Evolutionary conservation across 2,329 filamentous ascomycete genomes (phyloP).

Genomic region (Hypoxylon sp.): DNA sequence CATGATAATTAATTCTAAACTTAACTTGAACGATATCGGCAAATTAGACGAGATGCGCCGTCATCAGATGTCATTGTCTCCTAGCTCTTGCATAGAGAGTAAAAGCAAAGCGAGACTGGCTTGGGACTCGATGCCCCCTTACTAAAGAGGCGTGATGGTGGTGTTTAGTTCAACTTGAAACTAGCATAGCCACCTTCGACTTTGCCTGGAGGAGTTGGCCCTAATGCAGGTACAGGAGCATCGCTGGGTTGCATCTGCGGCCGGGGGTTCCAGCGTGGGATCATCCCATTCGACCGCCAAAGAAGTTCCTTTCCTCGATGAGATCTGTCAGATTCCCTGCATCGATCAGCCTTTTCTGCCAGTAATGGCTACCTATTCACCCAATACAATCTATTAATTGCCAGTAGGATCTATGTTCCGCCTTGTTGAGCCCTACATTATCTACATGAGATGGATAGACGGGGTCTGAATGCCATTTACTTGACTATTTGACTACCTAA

Average conservation of each 20-base stretch:
- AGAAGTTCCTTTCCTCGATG: conserved; percentile 22
- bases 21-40: conserved; percentile 12
- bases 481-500: neutral
- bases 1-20: conserved; percentile 9
- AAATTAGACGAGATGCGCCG: conserved; percentile 16
- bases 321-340: conserved; percentile 35
- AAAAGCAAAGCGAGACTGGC: conserved; percentile 39
- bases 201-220: conserved; percentile 30
- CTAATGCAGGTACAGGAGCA: conserved; percentile 53
- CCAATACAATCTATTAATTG: conserved; percentile 15
- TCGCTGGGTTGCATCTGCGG: conserved; percentile 36
- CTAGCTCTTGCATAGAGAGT: conserved; percentile 17
- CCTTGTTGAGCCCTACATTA: conserved; percentile 20
- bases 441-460: conserved; percentile 3
- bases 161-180: conserved; percentile 51
- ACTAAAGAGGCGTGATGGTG: conserved; percentile 34
- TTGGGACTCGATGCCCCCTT: conserved; percentile 24
- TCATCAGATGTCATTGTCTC: conserved; percentile 28
- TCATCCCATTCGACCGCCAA: conserved; percentile 31
- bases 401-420: conserved; percentile 30
- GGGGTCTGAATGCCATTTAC: neutral
- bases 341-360: conserved; percentile 36
- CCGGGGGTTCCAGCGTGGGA: conserved; percentile 29
- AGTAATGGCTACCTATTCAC: conserved; percentile 15
- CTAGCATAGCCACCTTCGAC: conserved; percentile 51